A percentile compares a stretch with the other conserved stretches of the same genome.
These are phyloP conservation scores for Zoysia japonica DNA, from an alignment of 176 grass and related monocot genomes.

Conservation along the genomic window DNA sequence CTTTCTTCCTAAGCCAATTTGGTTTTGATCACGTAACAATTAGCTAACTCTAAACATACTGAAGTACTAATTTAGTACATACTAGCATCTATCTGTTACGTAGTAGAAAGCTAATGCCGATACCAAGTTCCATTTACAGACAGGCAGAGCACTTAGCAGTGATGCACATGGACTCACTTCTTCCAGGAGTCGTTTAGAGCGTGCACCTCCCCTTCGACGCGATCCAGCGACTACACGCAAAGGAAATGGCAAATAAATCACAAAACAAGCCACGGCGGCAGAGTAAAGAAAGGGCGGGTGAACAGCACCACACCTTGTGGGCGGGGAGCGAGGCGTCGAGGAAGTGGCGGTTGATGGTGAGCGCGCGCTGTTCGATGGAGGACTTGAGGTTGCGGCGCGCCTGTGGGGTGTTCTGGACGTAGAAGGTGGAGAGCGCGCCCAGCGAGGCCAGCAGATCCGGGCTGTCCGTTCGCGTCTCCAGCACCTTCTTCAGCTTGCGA, in stretches of 20 bases:
- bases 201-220: constrained; percentile 79
- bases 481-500: constrained; percentile 96
- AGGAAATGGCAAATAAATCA: constrained; percentile 17
- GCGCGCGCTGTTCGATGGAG: constrained; percentile 82
- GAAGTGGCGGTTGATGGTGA: constrained; percentile 93
- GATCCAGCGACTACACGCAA: constrained; percentile 71
- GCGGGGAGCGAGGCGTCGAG: constrained; percentile 80
- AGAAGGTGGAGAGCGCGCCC: constrained; percentile 84
- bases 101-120: background rate
- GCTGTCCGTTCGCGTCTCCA: constrained; percentile 91
- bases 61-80: background rate
- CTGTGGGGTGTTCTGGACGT: constrained; percentile 85
- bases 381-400: constrained; percentile 95
- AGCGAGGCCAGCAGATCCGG: constrained; percentile 91
- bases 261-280: background rate
- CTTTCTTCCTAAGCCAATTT: background rate
- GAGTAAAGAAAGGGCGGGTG: background rate
- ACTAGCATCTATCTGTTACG: background rate
- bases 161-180: constrained; percentile 57
- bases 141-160: background rate
- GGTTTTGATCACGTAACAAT: background rate
- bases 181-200: constrained; percentile 75
- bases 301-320: constrained; percentile 52
- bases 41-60: background rate
- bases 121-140: constrained; percentile 1